A percentile compares a stretch with the other conserved stretches of the same genome.
These are phyloP conservation scores for Scolecobasidium constrictum DNA, from an alignment of 2,329 filamentous ascomycete genomes.

Conservation along the genomic window DNA sequence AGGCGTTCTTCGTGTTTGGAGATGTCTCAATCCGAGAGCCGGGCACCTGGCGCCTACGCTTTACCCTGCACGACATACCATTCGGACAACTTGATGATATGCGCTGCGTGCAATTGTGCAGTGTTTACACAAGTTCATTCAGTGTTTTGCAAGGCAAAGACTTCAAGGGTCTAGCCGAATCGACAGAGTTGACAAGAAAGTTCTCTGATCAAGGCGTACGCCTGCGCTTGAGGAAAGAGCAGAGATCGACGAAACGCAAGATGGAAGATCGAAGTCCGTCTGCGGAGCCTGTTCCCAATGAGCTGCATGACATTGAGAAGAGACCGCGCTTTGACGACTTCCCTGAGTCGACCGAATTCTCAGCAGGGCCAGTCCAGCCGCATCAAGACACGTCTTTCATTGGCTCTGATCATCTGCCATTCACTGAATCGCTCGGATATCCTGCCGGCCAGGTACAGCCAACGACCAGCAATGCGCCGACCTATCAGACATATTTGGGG, in stretches of 20 bases:
- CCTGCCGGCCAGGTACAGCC: too few relatives aligned
- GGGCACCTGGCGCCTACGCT: slow-evolving; percentile 62
- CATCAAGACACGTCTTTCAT: background rate
- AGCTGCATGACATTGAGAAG: background rate
- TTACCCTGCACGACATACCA: slow-evolving; percentile 68
- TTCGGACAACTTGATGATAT: slow-evolving; percentile 22
- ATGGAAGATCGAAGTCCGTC: background rate
- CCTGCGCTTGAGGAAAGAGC: slow-evolving; percentile 72
- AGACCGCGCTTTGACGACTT: background rate
- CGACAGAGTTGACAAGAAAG: slow-evolving; percentile 66
- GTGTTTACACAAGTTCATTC: background rate
- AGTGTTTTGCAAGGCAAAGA: slow-evolving; percentile 46
- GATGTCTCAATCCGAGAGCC: slow-evolving; percentile 71
- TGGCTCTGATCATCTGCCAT: too few relatives aligned
- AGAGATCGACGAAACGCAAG: slow-evolving; percentile 31
- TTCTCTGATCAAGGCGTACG: slow-evolving; percentile 84
- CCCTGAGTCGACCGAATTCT: background rate
- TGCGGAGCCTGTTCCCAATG: too few relatives aligned
- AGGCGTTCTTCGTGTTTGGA: slow-evolving; percentile 83
- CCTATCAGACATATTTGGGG: too few relatives aligned
- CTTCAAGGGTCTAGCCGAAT: slow-evolving; percentile 71
- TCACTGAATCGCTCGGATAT: too few relatives aligned
- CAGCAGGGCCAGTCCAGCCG: background rate
- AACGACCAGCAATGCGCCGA: too few relatives aligned
- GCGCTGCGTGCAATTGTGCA: background rate